These are phyloP conservation scores for Scedosporium minutisporum DNA, from an alignment of 2,329 filamentous ascomycete genomes.

Conservation along the genomic window DNA sequence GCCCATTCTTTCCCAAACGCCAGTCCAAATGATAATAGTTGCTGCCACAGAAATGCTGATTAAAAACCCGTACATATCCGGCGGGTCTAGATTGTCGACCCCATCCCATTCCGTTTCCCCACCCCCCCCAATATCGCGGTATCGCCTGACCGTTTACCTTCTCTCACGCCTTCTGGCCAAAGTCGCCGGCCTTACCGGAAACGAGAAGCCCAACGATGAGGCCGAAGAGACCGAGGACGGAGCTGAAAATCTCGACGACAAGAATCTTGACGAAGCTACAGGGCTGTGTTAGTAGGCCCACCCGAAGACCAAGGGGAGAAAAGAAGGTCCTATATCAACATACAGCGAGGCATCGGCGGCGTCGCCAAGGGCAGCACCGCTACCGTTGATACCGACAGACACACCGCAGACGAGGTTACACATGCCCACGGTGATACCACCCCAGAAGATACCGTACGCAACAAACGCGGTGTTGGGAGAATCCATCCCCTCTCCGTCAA, in stretches of 20 bases:
- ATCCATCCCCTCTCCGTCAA: conserved; percentile 56
- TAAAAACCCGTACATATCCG: background rate
- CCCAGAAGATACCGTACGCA: conserved; percentile 93
- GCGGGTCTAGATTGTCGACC: background rate
- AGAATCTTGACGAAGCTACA: conserved; percentile 93
- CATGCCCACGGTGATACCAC: conserved; percentile 83
- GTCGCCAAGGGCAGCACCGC: conserved; percentile 90
- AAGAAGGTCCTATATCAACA: conserved; percentile 24
- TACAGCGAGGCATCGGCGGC: conserved; percentile 85
- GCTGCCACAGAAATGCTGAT: background rate
- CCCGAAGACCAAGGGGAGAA: background rate
- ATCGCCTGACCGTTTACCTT: background rate
- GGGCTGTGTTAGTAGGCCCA: background rate
- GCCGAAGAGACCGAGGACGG: conserved; percentile 90
- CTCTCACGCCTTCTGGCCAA: conserved; percentile 23
- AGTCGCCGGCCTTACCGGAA: conserved; percentile 72
- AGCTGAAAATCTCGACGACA: conserved; percentile 98
- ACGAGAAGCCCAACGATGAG: conserved; percentile 89
- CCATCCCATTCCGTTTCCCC: background rate
- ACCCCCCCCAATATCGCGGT: background rate
- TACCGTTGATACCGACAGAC: conserved; percentile 95
- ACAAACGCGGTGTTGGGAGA: conserved; percentile 82
- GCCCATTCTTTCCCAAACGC: background rate
- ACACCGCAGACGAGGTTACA: conserved; percentile 96
- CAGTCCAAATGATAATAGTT: background rate